Conservation (phyloP, 306 rosid species). For the Delonix regia region DNA sequence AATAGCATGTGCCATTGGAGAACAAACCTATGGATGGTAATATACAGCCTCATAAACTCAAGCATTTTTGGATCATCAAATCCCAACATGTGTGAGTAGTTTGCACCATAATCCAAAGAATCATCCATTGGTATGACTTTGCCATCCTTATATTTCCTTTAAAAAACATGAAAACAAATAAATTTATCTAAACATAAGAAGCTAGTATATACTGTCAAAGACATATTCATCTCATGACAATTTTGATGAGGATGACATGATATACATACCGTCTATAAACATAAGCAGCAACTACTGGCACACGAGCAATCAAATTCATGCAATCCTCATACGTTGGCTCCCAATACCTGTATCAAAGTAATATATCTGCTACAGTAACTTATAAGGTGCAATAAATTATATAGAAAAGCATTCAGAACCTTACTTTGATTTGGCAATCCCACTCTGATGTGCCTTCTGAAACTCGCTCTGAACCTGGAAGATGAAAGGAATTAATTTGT, state of each 20-base stretch:
- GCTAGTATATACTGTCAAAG: constrained; percentile 16
- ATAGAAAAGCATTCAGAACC: constrained; percentile 18
- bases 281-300: constrained; percentile 91
- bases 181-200: constrained; percentile 37
- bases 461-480: constrained; percentile 93
- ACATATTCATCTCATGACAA: constrained; percentile 23
- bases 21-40: constrained; percentile 92
- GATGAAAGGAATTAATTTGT: constrained; percentile 29
- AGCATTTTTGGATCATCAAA: constrained; percentile 86
- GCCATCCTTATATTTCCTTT: constrained; percentile 90
- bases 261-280: constrained; percentile 81
- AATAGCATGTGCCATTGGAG: constrained; percentile 3
- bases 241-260: constrained; percentile 26
- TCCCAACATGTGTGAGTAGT: constrained; percentile 91
- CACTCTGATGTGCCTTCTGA: constrained; percentile 87
- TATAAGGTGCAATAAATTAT: constrained; percentile 28
- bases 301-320: constrained; percentile 85
- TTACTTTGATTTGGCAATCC: constrained; percentile 79
- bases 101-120: constrained; percentile 94
- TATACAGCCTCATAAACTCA: constrained; percentile 95
- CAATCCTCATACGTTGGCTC: constrained; percentile 97
- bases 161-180: constrained; percentile 31
- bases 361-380: constrained; percentile 35
- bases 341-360: constrained; percentile 74
- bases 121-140: constrained; percentile 67